Evolutionary conservation across 495 filamentous ascomycete species (phyloP).

Genomic region (Penicillium longicatenatum): DNA sequence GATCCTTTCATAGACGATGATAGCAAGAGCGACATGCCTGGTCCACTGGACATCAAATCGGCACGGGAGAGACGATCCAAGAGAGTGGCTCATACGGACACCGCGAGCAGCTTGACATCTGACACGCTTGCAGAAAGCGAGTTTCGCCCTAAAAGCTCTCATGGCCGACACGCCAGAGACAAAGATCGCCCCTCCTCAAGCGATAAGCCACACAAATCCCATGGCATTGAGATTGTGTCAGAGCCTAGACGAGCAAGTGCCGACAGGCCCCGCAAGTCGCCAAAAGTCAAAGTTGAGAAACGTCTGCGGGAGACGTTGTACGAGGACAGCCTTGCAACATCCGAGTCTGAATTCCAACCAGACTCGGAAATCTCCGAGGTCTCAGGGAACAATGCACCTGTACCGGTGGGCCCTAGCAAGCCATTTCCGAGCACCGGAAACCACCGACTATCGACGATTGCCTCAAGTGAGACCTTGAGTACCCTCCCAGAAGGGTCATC

Average conservation of each 20-base stretch:
- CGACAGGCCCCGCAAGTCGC: conserved; percentile 2
- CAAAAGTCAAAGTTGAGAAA: conserved; percentile 18
- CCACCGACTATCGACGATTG: conserved; percentile 75
- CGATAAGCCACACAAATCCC: conserved; percentile 18
- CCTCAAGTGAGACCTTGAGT: conserved; percentile 63
- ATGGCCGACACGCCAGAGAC: conserved; percentile 30
- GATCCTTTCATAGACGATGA: conserved; percentile 69
- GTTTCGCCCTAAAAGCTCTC: conserved; percentile 30
- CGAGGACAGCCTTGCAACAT: conserved; percentile 26
- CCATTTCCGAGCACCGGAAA: conserved; percentile 63
- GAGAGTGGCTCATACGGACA: conserved; percentile 24
- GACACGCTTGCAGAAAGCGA: conserved; percentile 29
- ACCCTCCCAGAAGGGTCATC: conserved; percentile 41
- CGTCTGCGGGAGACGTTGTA: conserved; percentile 19
- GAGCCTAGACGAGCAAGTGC: conserved; percentile 13
- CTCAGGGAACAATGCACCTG: conserved; percentile 41
- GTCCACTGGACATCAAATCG: conserved; percentile 44
- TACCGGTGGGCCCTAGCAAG: conserved; percentile 44
- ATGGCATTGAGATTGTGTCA: conserved; percentile 8
- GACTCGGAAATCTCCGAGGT: conserved; percentile 44
- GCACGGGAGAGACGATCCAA: conserved; percentile 32
- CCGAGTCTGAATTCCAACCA: conserved; percentile 31
- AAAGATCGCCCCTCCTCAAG: conserved; percentile 20
- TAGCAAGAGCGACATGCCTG: conserved; percentile 45
- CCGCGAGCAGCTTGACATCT: conserved; percentile 17